Percentiles rank a stretch among this genome's conserved stretches.
phyloP scores from a whole-genome alignment of 73 alveolate species.

The Tetrahymena elliotti region DNA sequence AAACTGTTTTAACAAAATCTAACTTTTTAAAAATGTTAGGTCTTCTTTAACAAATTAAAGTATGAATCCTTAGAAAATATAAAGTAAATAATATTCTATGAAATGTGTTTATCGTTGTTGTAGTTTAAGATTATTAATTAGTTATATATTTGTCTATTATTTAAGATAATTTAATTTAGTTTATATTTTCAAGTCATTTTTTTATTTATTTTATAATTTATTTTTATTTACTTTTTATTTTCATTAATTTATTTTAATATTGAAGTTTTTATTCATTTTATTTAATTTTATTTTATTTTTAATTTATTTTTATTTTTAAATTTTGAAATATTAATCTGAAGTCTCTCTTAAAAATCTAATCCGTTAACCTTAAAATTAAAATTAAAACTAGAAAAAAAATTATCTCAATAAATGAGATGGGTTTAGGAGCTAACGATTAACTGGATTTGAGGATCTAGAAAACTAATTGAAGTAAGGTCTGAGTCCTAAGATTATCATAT shows the following conservation, averaged over 20 bases:
- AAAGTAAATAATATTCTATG: too few species aligned
- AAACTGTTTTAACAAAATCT: too few species aligned
- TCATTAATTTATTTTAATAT: too few species aligned
- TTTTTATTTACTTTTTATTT: too few species aligned
- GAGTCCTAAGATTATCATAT: not conserved
- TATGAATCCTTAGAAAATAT: not conserved
- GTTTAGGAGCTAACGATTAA: not conserved
- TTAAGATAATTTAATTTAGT: too few species aligned
- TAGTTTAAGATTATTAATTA: not conserved
- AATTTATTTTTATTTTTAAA: not conserved
- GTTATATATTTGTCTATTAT: not conserved
- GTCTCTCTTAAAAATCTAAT: not conserved
- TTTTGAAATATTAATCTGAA: not conserved
- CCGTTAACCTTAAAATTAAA: not conserved
- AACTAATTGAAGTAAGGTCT: not conserved
- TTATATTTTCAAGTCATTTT: too few species aligned
- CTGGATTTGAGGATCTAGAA: not conserved
- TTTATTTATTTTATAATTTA: too few species aligned
- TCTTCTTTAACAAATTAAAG: too few species aligned
- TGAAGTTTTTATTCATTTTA: too few species aligned
- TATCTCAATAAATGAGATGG: not conserved
- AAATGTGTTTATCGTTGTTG: too few species aligned
- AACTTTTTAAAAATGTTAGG: too few species aligned
- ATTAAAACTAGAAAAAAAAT: not conserved
- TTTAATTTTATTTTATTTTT: too few species aligned